phyloP scores from a whole-genome alignment of 768 basidiomycete genomes.

The Polyporus arcularius region DNA sequence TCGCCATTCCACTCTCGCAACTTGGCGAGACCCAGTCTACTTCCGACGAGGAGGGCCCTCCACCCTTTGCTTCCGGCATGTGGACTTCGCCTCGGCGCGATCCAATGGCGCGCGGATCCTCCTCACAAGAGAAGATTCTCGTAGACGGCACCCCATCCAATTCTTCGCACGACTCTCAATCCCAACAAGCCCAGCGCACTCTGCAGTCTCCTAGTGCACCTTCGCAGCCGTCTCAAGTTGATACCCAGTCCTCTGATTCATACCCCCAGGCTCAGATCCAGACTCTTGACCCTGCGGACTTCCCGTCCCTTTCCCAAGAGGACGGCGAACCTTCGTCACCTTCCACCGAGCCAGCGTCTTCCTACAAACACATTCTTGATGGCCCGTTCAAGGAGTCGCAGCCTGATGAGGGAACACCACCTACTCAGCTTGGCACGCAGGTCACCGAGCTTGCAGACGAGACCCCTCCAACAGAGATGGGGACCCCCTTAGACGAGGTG shows the following conservation, averaged over 20 bases:
- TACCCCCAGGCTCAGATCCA: constrained; percentile 12
- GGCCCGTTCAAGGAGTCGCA: too few relatives aligned
- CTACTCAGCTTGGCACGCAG: neutral
- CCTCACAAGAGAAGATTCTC: constrained; percentile 32
- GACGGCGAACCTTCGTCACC: neutral
- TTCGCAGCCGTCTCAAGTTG: neutral
- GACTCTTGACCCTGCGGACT: neutral
- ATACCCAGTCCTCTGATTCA: constrained; percentile 12
- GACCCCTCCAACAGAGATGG: constrained; percentile 2
- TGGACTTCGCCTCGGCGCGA: neutral
- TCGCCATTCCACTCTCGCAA: constrained; percentile 60
- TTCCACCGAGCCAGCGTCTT: constrained; percentile 19
- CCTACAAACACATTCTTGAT: constrained; percentile 18
- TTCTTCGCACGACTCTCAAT: constrained; percentile 29
- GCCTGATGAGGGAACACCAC: neutral
- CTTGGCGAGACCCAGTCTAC: constrained; percentile 35
- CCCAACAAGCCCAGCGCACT: neutral
- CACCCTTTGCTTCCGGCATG: constrained; percentile 3
- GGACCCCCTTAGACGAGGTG: neutral
- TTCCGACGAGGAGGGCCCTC: constrained; percentile 15
- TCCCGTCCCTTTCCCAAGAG: neutral
- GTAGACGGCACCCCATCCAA: constrained; percentile 54
- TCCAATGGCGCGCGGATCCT: neutral
- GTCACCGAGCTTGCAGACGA: constrained; percentile 17
- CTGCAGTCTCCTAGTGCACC: neutral